A percentile compares a stretch with the other conserved stretches of the same genome.
These are phyloP conservation scores for Dothidotthia symphoricarpi DNA, from an alignment of 2,329 filamentous ascomycete genomes.

Conservation along the genomic window DNA sequence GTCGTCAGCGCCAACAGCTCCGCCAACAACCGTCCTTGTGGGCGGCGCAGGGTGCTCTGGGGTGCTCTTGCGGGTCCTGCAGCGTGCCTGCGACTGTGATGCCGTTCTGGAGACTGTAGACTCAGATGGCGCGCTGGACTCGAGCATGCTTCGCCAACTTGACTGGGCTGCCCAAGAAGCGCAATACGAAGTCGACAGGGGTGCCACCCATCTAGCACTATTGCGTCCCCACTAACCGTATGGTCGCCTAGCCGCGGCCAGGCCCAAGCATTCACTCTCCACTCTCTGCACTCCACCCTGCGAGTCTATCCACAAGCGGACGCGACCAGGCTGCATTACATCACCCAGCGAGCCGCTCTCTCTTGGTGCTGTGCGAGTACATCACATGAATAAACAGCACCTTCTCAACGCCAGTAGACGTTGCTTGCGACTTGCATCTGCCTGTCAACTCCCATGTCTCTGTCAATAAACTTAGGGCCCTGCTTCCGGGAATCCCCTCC, in stretches of 20 bases:
- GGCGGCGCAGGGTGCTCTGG: slow-evolving; percentile 9
- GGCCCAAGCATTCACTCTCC: slow-evolving; percentile 12
- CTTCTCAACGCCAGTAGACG: no score
- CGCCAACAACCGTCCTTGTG: slow-evolving; percentile 15
- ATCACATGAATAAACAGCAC: no score
- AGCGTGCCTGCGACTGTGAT: no score
- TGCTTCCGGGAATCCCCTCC: slow-evolving; percentile 3
- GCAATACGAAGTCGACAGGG: slow-evolving; percentile 24
- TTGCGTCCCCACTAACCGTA: no score
- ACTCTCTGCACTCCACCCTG: slow-evolving; percentile 1
- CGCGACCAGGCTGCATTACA: not conserved
- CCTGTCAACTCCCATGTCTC: slow-evolving; percentile 2
- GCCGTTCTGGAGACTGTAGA: no score
- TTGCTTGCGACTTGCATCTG: no score
- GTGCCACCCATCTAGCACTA: slow-evolving; percentile 20
- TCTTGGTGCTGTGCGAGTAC: no score
- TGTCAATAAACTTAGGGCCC: slow-evolving; percentile 7
- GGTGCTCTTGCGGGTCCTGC: slow-evolving; percentile 2
- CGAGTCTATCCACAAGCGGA: no score
- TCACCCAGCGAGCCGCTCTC: no score
- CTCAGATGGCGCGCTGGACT: no score
- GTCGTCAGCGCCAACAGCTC: slow-evolving; percentile 28
- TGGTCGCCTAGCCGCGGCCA: slow-evolving; percentile 20
- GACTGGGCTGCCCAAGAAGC: slow-evolving; percentile 19
- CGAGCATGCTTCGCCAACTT: no score